phyloP scores from a whole-genome alignment of 257 asterid species.

The Primulina tabacum region DNA sequence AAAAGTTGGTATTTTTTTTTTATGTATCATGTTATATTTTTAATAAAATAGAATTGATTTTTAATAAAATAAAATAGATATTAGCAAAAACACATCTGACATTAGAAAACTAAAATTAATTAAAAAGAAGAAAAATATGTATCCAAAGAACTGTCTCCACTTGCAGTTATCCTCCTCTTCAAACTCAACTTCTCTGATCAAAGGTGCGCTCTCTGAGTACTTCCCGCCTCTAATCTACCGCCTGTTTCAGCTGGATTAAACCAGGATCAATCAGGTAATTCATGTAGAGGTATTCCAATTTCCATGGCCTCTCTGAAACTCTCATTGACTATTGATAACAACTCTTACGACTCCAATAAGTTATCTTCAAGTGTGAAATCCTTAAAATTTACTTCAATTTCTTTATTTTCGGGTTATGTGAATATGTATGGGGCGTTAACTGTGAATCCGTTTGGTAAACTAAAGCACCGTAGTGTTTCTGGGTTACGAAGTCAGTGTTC shows the following conservation, averaged over 20 bases:
- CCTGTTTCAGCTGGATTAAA: no score
- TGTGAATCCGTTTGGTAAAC: slow-evolving; percentile 41
- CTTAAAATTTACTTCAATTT: slow-evolving; percentile 33
- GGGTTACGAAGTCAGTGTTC: slow-evolving; percentile 44
- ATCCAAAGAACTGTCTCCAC: background rate
- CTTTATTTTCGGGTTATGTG: slow-evolving; percentile 43
- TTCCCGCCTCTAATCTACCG: no score
- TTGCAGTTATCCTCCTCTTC: background rate
- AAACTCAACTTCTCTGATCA: background rate
- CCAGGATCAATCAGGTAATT: background rate
- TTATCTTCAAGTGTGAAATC: slow-evolving; percentile 31
- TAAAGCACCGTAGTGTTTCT: slow-evolving; percentile 55
- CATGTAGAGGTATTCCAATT: slow-evolving; percentile 11
- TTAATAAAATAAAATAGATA: no score
- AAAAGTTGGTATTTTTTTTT: no score
- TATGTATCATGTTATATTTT: no score
- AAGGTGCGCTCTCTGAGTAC: background rate
- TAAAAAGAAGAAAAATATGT: no score
- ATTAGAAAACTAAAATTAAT: no score
- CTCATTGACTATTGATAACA: slow-evolving; percentile 42
- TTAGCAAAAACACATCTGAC: no score
- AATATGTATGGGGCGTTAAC: slow-evolving; percentile 40
- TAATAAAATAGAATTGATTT: no score
- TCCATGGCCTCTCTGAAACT: slow-evolving; percentile 72
- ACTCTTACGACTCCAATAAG: slow-evolving; percentile 44